phyloP scores from a whole-genome alignment of 176 grass and related monocot species.

The Coix lacrymajobi region DNA sequence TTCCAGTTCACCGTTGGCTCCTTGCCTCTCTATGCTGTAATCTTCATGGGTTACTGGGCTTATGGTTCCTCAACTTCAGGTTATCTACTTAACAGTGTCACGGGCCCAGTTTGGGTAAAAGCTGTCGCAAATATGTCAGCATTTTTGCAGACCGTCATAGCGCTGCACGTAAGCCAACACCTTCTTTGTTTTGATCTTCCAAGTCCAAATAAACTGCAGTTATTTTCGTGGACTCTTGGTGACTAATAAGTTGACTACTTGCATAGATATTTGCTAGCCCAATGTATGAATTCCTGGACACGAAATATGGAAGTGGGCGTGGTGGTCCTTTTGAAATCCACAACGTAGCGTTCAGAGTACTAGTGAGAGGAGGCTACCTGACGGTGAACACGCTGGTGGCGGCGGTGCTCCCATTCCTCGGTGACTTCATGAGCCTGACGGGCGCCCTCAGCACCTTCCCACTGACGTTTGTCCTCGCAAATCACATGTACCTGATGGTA shows the following conservation, averaged over 20 bases:
- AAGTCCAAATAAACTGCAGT: background rate
- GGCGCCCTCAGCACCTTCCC: slow-evolving; percentile 91
- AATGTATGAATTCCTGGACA: slow-evolving; percentile 95
- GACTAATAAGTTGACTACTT: no score
- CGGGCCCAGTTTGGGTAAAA: slow-evolving; percentile 76
- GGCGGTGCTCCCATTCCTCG: slow-evolving; percentile 75
- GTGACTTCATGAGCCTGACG: slow-evolving; percentile 96
- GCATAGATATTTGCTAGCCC: slow-evolving; percentile 99
- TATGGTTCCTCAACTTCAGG: slow-evolving; percentile 82
- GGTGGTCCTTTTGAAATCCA: slow-evolving; percentile 65
- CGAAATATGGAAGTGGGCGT: slow-evolving; percentile 58
- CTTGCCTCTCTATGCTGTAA: slow-evolving; percentile 76
- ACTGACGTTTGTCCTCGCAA: slow-evolving; percentile 89
- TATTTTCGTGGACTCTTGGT: no score
- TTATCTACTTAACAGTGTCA: slow-evolving; percentile 72
- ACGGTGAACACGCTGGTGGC: slow-evolving; percentile 81
- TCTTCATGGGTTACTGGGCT: slow-evolving; percentile 91
- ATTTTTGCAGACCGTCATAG: slow-evolving; percentile 85
- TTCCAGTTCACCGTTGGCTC: slow-evolving; percentile 79
- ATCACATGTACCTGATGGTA: slow-evolving; percentile 91
- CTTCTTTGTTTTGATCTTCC: background rate
- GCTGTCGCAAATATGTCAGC: slow-evolving; percentile 60
- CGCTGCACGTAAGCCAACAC: slow-evolving; percentile 58
- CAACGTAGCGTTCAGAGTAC: slow-evolving; percentile 67
- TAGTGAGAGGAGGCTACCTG: slow-evolving; percentile 85